Evolutionary conservation across 2,329 filamentous ascomycete genomes (phyloP), one percentile per base, ranked within the genome.

Genomic region (Coniochaeta prunicola): DNA sequence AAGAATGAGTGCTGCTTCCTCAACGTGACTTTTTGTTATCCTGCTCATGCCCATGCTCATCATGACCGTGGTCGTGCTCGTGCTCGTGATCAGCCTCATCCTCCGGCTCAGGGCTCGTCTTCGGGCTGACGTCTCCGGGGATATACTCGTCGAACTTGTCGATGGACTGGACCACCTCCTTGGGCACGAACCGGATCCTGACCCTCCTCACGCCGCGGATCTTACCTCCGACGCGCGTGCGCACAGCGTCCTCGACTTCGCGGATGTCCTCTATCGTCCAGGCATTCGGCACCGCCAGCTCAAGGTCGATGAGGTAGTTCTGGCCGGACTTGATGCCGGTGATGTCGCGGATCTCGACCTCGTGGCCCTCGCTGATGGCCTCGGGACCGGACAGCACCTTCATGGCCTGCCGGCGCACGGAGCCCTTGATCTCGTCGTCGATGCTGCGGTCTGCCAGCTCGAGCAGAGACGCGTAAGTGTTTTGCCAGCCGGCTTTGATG

Each of bases 291-390:
- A 96, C 90, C 1, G 85, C 89, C 61, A 97, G 75, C 71, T 96
- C 92, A 8, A 99, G 73, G 66, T 97, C 94, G 66, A 97, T 87
- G 31, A 97, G 80, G 71, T 96, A 97, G 76, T 97, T 99, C 73
- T 97, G 94, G 31, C 94, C 94, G 3, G 91, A 94, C 76, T 99
- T 99, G 74, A 96, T 83, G 58, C 94, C 94, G 64, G 91, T 89
- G 3, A 97, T 83, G 50, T 90, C 88, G 50, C 88, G 83, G 53
- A 97, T 76, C 68, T 90, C 85, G 9, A 92, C 80, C 58, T 86
- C 75, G 54, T 82, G 76, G 55, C 83, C 77, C 56, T 81, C 76
- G 57, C 72, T 71, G 21, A 88, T 68, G 24, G 34, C 61, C 1
- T 54, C 62, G 21, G 45, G 45, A 12, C 45, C 45, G 53, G 53